Conservation (phyloP, 129 eudicot genomes). For the Rutidosis leptorrhynchoides region DNA sequence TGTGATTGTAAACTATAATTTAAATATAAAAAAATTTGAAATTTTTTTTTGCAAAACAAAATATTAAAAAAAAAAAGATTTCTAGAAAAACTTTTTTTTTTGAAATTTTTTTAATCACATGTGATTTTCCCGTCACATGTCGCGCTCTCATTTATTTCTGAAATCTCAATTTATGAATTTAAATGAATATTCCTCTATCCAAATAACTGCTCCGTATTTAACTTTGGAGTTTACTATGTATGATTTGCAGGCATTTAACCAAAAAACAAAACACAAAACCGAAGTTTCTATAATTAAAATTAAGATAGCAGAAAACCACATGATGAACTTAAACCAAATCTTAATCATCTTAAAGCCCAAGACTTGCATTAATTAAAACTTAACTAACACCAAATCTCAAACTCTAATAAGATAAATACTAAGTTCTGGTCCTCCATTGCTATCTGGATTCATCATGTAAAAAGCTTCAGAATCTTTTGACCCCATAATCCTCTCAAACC, state of each 20-base stretch:
- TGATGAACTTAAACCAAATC: slow-evolving; percentile 21
- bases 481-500: slow-evolving; percentile 81
- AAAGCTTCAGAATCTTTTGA: slow-evolving; percentile 82
- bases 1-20: too few species aligned
- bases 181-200: too few species aligned
- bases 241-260: neutral
- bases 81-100: too few species aligned
- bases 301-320: slow-evolving; percentile 16
- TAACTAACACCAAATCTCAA: slow-evolving; percentile 29
- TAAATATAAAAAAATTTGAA: too few species aligned
- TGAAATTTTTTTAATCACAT: too few species aligned
- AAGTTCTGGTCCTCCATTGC: slow-evolving; percentile 81
- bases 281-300: slow-evolving; percentile 7
- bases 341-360: slow-evolving; percentile 29
- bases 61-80: too few species aligned
- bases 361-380: slow-evolving; percentile 19
- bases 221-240: neutral
- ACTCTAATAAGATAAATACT: slow-evolving; percentile 77
- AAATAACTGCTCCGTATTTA: neutral
- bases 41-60: too few species aligned
- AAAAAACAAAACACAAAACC: slow-evolving; percentile 15
- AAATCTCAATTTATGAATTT: too few species aligned
- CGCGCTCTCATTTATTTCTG: too few species aligned
- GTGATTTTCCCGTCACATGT: too few species aligned
- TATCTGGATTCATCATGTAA: slow-evolving; percentile 91